Base-by-base conservation (phyloP, 148 eudicot species). In the Vaccinium corymbosum region DNA sequence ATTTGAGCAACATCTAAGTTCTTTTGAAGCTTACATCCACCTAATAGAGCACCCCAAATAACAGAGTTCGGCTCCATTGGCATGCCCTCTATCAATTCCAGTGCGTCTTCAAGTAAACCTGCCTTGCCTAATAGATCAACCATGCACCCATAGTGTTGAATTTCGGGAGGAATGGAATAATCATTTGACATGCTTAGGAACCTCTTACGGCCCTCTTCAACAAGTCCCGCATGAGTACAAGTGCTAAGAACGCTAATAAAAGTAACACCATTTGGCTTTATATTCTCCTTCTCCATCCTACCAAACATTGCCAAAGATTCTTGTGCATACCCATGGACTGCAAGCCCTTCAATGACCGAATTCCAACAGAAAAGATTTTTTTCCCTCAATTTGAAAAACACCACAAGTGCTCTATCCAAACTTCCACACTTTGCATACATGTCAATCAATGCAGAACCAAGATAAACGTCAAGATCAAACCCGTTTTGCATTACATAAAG, bases 401-500 rank as follows among this genome's bases (percentile, higher is more conserved):
- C 83, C 64, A 85, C 66, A n/a, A 80, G 80, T 8, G 83, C 73
- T 71, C 83, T 86, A 74, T 86, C 84, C 83, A 86, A 86, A 46
- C 84, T 73, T 35, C 86, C 86, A 59, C 88, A 86, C 75, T 86
- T 86, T 2, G 84, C 86, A 76, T 86, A 83, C 88, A 86, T 86
- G 76, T 86, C 88, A 25, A 83, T 64, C 83, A 83, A 62, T 74
- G 88, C 75, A 73, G 83, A 86, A 20, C 88, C 88, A 19, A 86
- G 79, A 38, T 83, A 83, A 79, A 80, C 83, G 64, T 83, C 88
- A 35, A 83, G 80, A 83, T 79, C 71, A 80, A 86, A 86, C 38
- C 80, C 80, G 50, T 73, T 79, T 49, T 79, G 49, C 72, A 64
- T 66, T 16, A 83, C 32, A 61, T 74, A 86, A 6, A 71, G 83